These are phyloP conservation scores for Diutina pseudorugosa DNA, from an alignment of 1,139 yeast species.

Conservation along the genomic window DNA sequence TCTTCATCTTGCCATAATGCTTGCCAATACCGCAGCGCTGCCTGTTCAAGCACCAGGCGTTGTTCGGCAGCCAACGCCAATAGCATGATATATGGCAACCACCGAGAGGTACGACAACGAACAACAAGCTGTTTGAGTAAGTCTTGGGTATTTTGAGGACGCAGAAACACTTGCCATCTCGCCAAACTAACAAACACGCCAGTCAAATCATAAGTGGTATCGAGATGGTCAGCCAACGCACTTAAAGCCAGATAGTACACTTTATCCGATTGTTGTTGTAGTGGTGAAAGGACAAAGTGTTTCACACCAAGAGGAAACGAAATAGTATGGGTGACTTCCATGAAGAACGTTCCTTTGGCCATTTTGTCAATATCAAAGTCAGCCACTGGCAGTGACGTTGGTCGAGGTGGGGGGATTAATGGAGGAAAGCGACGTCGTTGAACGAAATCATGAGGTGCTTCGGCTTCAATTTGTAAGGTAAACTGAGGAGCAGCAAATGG, in stretches of 20 bases:
- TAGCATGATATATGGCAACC: neutral
- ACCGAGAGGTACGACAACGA: neutral
- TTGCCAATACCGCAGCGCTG: neutral
- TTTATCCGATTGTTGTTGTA: neutral
- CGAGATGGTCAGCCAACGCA: neutral
- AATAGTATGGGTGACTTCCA: neutral
- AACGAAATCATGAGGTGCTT: neutral
- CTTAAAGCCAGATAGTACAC: neutral
- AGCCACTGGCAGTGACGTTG: neutral
- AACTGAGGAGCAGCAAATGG: neutral
- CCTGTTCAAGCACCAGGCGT: constrained; percentile 2
- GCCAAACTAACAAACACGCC: neutral
- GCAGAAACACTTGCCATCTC: neutral
- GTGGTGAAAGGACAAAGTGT: neutral
- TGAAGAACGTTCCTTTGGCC: neutral
- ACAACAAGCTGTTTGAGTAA: neutral
- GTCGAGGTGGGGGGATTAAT: neutral
- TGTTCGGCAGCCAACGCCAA: neutral
- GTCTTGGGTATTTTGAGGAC: neutral
- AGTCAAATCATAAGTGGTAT: neutral
- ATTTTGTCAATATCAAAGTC: neutral
- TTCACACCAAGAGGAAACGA: neutral
- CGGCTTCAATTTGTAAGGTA: neutral
- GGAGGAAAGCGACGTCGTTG: neutral
- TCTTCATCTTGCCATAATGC: neutral